A percentile compares a stretch with the other conserved stretches of the same genome.
Conservation (phyloP, 176 grass and related monocot genomes). For the Avena eriantha region DNA sequence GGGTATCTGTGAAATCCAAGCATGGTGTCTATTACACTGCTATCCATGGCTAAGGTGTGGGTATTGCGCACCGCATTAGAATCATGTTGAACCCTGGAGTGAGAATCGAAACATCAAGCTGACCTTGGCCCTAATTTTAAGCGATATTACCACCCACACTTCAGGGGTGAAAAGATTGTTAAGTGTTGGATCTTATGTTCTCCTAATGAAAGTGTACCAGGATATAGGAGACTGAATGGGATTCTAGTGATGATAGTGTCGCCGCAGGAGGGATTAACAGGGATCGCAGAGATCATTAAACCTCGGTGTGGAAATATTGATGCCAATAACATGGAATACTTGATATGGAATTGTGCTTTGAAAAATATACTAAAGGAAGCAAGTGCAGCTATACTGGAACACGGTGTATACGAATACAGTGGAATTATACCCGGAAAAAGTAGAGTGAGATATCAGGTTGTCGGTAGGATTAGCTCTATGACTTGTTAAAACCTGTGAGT, state of each 20-base stretch:
- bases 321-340: too few species aligned
- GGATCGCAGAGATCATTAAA: background rate
- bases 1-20: too few species aligned
- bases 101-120: background rate
- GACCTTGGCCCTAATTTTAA: background rate
- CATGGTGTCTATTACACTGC: too few species aligned
- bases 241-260: slow-evolving; percentile 23
- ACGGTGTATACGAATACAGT: too few species aligned
- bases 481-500: too few species aligned
- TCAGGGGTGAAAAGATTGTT: background rate
- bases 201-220: background rate
- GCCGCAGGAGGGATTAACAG: background rate
- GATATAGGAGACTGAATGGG: background rate
- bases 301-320: too few species aligned
- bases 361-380: too few species aligned
- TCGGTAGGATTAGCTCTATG: too few species aligned
- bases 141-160: background rate
- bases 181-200: background rate
- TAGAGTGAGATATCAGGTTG: too few species aligned
- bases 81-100: background rate
- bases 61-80: background rate
- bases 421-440: too few species aligned
- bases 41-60: background rate
- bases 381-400: too few species aligned
- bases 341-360: too few species aligned